These are phyloP conservation scores for Ophiostoma ulmi DNA, from an alignment of 2,329 filamentous ascomycete genomes.

Conservation along the genomic window DNA sequence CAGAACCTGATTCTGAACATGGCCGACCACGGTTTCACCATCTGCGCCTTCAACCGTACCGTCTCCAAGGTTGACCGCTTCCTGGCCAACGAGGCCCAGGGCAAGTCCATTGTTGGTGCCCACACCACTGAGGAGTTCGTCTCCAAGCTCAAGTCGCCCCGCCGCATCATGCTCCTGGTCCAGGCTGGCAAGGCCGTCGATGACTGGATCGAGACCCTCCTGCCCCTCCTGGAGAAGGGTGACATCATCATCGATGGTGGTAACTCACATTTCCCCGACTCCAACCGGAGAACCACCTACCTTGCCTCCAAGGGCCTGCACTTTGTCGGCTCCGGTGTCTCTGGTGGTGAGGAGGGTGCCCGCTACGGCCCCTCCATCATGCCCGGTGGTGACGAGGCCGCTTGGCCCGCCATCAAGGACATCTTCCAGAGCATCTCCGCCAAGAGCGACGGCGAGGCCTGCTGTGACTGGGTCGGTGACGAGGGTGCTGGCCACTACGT, in stretches of 20 bases:
- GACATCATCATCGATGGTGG: constrained; percentile 99
- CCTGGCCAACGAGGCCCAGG: constrained; percentile 85
- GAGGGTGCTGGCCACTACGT: constrained; percentile 99
- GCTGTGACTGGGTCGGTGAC: constrained; percentile 99
- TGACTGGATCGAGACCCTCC: constrained; percentile 94
- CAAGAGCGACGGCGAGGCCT: constrained; percentile 94
- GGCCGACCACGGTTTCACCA: constrained; percentile 89
- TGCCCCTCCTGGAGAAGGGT: constrained; percentile 74
- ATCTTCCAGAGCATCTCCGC: constrained; percentile 97
- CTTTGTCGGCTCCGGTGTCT: constrained; percentile 96
- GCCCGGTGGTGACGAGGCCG: constrained; percentile 97
- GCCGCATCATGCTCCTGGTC: constrained; percentile 96
- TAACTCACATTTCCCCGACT: constrained; percentile 99
- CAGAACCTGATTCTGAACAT: constrained; percentile 88
- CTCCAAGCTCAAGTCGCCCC: constrained; percentile 92
- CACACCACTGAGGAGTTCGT: constrained; percentile 92
- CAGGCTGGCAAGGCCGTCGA: constrained; percentile 98
- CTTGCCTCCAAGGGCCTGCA: constrained; percentile 80
- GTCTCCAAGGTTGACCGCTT: constrained; percentile 96
- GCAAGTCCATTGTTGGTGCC: constrained; percentile 92
- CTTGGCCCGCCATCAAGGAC: constrained; percentile 97
- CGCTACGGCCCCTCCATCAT: constrained; percentile 96
- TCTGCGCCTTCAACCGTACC: constrained; percentile 98
- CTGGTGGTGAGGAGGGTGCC: constrained; percentile 98
- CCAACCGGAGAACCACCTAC: constrained; percentile 94